Base-by-base conservation (phyloP, 177 flowering plant genomes). In the Tripterygium wilfordii region DNA sequence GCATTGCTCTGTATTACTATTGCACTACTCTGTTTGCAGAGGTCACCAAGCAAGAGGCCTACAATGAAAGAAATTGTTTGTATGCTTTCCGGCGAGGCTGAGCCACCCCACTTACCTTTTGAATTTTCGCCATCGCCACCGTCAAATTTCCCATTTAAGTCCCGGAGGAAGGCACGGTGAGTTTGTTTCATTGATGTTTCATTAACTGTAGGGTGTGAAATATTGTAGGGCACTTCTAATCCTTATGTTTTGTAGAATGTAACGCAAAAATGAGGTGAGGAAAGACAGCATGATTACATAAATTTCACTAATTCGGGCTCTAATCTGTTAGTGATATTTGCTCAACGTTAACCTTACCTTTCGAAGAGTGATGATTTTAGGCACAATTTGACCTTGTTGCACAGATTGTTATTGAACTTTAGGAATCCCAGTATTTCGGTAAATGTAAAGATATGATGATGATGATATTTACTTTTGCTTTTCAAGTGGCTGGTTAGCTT, bases 81-180 rank as follows among this genome's bases (percentile, higher is more conserved):
- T 31, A 86, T 92, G 91, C 86, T 92, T 30, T 62, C 77, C 0
- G 92, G 95, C 1, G 85, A 76, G 45, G 50, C 71, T 0, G 89
- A 80, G 57, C 77, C 87, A 2, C 98, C 97, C 4, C 77, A 79
- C 37, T 56, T 88, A 66, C 89, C 97, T 0, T 66, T 84, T 33
- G 94, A 92, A 29, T 89, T 86, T 61, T 92, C 97, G 3, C 96
- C 96, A 1, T 88, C 96, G 0, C 98, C 96, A 10, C 96, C 95
- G 0, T 68, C 83, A 0, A 74, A 67, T 45, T 79, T 72, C 40
- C 77, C 73, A 3, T 80, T 69, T 61, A 82, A 76, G 63, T 68
- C 88, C 10, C 63, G 85, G 70, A 88, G 65, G 63, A 88, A 79
- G 66, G 76, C 67, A 25, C 61, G 82, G 79, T 83, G 81, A 88